phyloP scores from a whole-genome alignment of 2,329 filamentous ascomycete species.

The Clarireedia paspali region DNA sequence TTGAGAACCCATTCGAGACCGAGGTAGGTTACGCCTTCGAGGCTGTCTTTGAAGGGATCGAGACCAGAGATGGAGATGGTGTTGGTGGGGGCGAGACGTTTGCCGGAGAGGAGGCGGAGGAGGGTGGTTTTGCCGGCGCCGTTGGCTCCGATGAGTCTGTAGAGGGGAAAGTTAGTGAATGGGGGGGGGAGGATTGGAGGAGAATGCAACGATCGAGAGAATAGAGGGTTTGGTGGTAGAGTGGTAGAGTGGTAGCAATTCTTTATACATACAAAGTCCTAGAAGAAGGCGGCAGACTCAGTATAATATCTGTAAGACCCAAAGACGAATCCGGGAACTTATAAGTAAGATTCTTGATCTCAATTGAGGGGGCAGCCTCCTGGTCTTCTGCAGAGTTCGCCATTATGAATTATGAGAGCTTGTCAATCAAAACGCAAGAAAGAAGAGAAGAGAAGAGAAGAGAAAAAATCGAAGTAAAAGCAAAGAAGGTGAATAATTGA shows the following conservation, averaged over 20 bases:
- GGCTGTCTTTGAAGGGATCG: slow-evolving; percentile 83
- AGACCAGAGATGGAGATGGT: slow-evolving; percentile 72
- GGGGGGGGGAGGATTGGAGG: background rate
- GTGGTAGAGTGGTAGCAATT: background rate
- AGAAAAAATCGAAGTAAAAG: too few relatives aligned
- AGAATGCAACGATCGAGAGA: background rate
- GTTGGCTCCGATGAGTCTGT: slow-evolving; percentile 86
- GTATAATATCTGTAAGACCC: slow-evolving; percentile 66
- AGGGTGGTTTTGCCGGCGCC: slow-evolving; percentile 96
- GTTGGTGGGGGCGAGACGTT: slow-evolving; percentile 74
- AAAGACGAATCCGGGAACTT: slow-evolving; percentile 76
- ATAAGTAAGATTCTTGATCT: slow-evolving; percentile 73
- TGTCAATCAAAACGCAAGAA: too few relatives aligned
- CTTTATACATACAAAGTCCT: slow-evolving; percentile 58
- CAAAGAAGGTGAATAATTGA: too few relatives aligned
- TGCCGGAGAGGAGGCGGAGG: slow-evolving; percentile 82
- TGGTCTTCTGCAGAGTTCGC: slow-evolving; percentile 11
- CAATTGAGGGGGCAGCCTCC: slow-evolving; percentile 40
- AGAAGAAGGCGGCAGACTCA: slow-evolving; percentile 39
- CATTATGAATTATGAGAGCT: background rate
- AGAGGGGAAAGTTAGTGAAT: slow-evolving; percentile 57
- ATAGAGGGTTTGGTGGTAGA: background rate
- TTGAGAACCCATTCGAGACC: slow-evolving; percentile 98
- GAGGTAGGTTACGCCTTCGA: slow-evolving; percentile 94
- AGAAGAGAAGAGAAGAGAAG: too few relatives aligned